Percentiles rank a stretch among this genome's conserved stretches.
Conservation (phyloP, 139 green algal genomes). For the Picochlorum sp. region DNA sequence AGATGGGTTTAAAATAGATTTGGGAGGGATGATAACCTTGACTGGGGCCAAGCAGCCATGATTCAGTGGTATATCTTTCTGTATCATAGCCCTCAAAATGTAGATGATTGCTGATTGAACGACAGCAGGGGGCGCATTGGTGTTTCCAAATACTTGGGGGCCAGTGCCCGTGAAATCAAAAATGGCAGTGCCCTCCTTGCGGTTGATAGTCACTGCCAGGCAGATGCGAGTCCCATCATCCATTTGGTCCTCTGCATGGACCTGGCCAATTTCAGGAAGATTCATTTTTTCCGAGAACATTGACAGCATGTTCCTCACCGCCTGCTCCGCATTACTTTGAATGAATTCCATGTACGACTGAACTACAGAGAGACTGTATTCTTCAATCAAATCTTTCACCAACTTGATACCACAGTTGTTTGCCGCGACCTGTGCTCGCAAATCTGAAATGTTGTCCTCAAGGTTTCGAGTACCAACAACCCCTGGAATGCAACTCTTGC, state of each 20-base stretch:
- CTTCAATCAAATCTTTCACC: conserved; percentile 73
- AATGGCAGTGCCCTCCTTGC: conserved; percentile 38
- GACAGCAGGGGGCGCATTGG: conserved; percentile 88
- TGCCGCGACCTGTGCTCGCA: conserved; percentile 91
- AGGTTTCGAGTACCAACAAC: conserved; percentile 75
- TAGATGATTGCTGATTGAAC: conserved; percentile 92
- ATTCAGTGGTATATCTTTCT: conserved; percentile 85
- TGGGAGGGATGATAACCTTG: conserved; percentile 52
- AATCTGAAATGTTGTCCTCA: conserved; percentile 86
- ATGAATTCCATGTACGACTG: conserved; percentile 94
- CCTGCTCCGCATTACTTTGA: conserved; percentile 66
- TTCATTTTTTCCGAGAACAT: conserved; percentile 59
- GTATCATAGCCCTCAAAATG: conserved; percentile 81
- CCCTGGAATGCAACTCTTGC: conserved; percentile 34
- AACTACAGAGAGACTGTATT: conserved; percentile 65
- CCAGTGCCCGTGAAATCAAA: conserved; percentile 87
- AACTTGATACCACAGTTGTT: conserved; percentile 87
- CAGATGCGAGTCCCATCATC: conserved; percentile 85
- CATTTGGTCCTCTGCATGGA: conserved; percentile 79
- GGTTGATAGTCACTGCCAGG: conserved; percentile 81
- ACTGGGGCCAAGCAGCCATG: conserved; percentile 77
- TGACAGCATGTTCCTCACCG: conserved; percentile 74
- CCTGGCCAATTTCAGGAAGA: conserved; percentile 62
- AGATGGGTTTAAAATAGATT: conserved; percentile 41
- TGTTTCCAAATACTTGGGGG: conserved; percentile 88